Evolutionary conservation across 345 rosid species (phyloP).

Genomic region (Dovyalis caffra): DNA sequence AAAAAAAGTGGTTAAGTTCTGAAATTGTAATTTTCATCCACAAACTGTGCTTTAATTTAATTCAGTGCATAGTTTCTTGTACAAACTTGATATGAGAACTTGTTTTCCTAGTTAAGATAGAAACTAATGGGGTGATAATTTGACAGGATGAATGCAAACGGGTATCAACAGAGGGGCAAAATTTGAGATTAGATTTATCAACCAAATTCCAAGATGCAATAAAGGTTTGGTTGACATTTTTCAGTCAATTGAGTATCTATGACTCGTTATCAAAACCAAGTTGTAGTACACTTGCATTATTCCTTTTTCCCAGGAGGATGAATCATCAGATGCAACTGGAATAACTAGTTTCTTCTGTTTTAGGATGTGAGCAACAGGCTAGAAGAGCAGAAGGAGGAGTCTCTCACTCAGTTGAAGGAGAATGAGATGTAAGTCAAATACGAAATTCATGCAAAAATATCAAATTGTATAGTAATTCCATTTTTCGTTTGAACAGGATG

Average conservation of each 20-base stretch:
- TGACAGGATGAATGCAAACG: constrained; percentile 92
- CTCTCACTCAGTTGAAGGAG: constrained; percentile 79
- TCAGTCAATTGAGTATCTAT: constrained; percentile 5
- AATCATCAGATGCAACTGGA: background rate
- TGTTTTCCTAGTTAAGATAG: background rate
- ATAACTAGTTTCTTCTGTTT: constrained; percentile 17
- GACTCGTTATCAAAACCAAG: too few species aligned
- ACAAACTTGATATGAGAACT: background rate
- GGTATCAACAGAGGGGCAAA: constrained; percentile 85
- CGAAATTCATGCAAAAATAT: constrained; percentile 3
- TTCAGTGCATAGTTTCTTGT: background rate
- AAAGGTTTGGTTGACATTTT: constrained; percentile 46
- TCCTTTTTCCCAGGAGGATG: background rate
- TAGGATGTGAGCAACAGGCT: constrained; percentile 89
- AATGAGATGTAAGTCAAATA: constrained; percentile 74
- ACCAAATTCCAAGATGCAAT: constrained; percentile 89
- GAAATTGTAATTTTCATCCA: too few species aligned
- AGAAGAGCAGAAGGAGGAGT: constrained; percentile 87
- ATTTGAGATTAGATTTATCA: constrained; percentile 80
- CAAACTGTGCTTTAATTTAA: too few species aligned
- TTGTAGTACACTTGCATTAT: background rate
- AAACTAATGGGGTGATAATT: constrained; percentile 18
- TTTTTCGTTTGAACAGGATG: background rate
- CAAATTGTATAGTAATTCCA: background rate
- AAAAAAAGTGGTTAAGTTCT: too few species aligned